A percentile compares a stretch with the other conserved stretches of the same genome.
Conservation (phyloP, 805 yeast species). For the Metschnikowia dekortorum region DNA sequence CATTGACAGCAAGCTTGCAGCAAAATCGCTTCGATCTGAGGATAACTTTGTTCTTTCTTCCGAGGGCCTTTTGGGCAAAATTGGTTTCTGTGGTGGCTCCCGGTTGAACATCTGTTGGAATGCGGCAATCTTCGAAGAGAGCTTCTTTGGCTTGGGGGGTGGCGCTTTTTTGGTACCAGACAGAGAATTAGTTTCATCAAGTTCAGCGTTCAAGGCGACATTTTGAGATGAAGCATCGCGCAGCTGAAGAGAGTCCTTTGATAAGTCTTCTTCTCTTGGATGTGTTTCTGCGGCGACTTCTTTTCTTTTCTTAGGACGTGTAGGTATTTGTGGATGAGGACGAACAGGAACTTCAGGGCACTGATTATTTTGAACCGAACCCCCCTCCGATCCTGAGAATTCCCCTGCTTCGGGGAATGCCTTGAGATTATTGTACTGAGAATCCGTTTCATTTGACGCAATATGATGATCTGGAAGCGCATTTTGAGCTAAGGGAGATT, state of each 20-base stretch:
- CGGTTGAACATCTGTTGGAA: conserved; percentile 69
- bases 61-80: conserved; percentile 9
- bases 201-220: too few species aligned
- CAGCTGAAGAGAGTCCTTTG: not conserved
- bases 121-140: conserved; percentile 75
- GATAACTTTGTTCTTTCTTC: conserved; percentile 22
- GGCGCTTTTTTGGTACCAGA: conserved; percentile 27
- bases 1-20: conserved; percentile 56
- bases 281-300: not conserved
- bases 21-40: conserved; percentile 43
- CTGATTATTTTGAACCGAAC: not conserved
- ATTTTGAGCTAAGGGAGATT: not conserved
- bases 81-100: conserved; percentile 8
- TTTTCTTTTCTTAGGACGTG: conserved; percentile 4
- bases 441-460: too few species aligned
- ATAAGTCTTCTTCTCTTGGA: not conserved
- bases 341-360: not conserved
- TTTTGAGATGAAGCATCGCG: not conserved
- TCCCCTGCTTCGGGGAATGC: too few species aligned
- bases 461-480: not conserved
- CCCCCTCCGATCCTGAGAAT: not conserved
- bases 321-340: conserved; percentile 7
- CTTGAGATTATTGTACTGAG: not conserved
- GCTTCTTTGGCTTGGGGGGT: conserved; percentile 72
- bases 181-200: not conserved